phyloP scores from a whole-genome alignment of 495 filamentous ascomycete genomes.

The Aspergillus carlsbadensis region DNA sequence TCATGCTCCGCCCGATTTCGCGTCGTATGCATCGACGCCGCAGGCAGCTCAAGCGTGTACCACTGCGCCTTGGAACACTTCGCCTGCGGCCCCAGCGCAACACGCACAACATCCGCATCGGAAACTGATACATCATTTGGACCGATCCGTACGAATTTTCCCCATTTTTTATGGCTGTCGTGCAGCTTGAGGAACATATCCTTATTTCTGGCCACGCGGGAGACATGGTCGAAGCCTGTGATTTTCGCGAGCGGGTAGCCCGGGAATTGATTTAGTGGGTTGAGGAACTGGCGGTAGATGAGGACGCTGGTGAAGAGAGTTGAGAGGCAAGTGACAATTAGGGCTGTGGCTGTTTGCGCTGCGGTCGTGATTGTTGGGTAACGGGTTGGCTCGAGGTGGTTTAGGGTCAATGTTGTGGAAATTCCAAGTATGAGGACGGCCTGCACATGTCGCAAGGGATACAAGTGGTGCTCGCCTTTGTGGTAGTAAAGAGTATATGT shows the following conservation, averaged over 20 bases:
- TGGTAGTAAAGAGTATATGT: conserved; percentile 3
- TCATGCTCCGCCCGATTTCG: conserved; percentile 33
- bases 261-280: conserved; percentile 4
- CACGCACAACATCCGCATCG: conserved; percentile 22
- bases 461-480: conserved; percentile 6
- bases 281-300: neutral
- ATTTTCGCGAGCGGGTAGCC: neutral
- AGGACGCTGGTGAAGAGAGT: neutral
- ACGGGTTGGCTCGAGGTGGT: neutral
- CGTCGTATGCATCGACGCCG: conserved; percentile 31
- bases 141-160: conserved; percentile 10
- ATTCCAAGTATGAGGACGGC: neutral
- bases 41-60: conserved; percentile 32
- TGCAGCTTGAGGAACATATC: neutral
- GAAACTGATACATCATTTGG: conserved; percentile 21
- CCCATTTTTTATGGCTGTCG: neutral
- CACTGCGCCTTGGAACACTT: conserved; percentile 35
- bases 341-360: neutral
- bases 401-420: neutral
- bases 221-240: neutral
- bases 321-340: neutral
- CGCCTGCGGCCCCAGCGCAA: conserved; percentile 29
- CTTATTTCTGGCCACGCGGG: neutral
- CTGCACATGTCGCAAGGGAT: neutral
- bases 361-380: neutral